Conservation (phyloP, 306 rosid species). For the Glycine latifolia region DNA sequence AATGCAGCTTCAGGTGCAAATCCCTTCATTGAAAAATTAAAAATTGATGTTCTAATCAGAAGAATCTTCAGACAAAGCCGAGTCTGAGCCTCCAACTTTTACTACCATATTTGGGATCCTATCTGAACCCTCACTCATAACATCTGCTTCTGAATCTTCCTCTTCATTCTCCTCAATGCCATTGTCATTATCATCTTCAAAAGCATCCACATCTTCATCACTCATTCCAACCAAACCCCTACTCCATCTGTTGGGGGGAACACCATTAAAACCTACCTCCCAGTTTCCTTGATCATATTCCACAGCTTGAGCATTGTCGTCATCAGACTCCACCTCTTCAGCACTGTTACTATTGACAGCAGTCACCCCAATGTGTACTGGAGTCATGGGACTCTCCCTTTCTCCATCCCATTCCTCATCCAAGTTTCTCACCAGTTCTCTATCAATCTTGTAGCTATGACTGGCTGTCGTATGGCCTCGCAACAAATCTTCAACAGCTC, state of each 20-base stretch:
- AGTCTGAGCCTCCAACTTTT: constrained; percentile 73
- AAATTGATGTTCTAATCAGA: constrained; percentile 60
- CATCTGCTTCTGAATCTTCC: constrained; percentile 70
- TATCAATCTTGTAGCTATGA: constrained; percentile 60
- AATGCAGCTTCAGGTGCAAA: constrained; percentile 53
- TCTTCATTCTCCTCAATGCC: constrained; percentile 59
- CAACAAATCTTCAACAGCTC: constrained; percentile 70
- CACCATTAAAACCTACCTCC: constrained; percentile 75
- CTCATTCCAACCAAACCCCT: constrained; percentile 64
- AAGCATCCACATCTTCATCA: constrained; percentile 82
- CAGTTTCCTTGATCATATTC: constrained; percentile 86
- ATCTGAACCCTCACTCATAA: constrained; percentile 78
- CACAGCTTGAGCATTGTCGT: constrained; percentile 74
- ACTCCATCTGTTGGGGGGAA: constrained; percentile 71
- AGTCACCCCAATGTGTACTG: constrained; percentile 59
- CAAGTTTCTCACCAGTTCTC: constrained; percentile 68
- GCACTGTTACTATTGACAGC: constrained; percentile 59
- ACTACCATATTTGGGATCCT: constrained; percentile 58
- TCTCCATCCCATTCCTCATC: constrained; percentile 85
- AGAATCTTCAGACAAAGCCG: constrained; percentile 79
- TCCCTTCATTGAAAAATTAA: constrained; percentile 44
- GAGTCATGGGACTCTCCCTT: constrained; percentile 51
- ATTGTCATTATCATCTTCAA: constrained; percentile 80
- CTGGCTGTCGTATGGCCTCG: constrained; percentile 50
- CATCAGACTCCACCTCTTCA: constrained; percentile 85